Base-by-base conservation (phyloP, 169 alveolate genomes). In the Eimeria praecox region DNA sequence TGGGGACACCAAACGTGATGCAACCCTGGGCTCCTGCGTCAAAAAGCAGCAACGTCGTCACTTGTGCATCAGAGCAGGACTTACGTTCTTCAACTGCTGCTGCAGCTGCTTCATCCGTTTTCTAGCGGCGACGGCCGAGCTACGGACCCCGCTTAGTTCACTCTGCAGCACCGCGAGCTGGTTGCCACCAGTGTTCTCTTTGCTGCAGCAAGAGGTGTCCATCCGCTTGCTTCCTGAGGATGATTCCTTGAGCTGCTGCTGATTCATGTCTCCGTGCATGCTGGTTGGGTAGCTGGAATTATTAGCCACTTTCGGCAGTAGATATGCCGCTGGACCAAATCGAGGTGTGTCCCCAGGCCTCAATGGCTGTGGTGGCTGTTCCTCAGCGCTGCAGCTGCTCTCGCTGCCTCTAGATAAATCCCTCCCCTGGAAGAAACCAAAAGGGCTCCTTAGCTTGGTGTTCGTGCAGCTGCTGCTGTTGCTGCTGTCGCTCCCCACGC, bases 291-390 rank as follows among this genome's bases (percentile, higher is more conserved):
- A 4, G n/a, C 52, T 22, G 46, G 30, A 5, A 5, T 49, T 6
- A 5, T 12, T 82, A 35, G 69, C 30, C 44, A 82, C 2, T n/a
- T 54, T n/a, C 27, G 49, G 54, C 75, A 49, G 44, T 27, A 82
- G 44, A 49, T 82, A 35, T 6, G 90, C 90, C 4, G 90, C 75
- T n/a, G 90, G 90, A 49, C 90, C 90, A 40, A 82, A 82, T 22
- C 90, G 90, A 27, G 90, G 90, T n/a, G 90, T 82, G 71, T 82
- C 90, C n/a, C 73, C 90, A 33, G 90, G 90, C 27, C 52, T 71
- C 71, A 49, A 14, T 0, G 54, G 73, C 75, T 82, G 64, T 73
- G 49, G 75, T 49, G 27, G 73, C 27, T 82, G n/a, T 20, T 52
- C 69, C 42, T 49, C 69, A 18, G 30, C 33, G 71, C 90, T 49